Evolutionary conservation across 352 stramenopile species (phyloP).

Genomic region (Achlya hypogyna): DNA sequence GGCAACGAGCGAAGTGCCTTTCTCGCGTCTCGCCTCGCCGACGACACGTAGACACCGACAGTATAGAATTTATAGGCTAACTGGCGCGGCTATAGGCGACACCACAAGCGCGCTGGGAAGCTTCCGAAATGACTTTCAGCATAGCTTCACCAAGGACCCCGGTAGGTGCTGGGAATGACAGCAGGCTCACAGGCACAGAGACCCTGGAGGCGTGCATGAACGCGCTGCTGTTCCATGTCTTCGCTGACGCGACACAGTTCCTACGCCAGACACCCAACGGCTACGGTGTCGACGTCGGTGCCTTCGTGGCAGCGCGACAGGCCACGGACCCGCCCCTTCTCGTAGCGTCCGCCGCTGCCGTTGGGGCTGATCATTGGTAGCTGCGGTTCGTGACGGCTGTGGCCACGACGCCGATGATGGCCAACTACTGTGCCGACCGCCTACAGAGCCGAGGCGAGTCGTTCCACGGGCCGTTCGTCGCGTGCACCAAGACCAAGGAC

Average conservation of each 20-base stretch:
- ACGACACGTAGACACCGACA: too few species aligned
- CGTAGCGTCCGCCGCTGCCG: background rate
- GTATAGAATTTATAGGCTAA: too few species aligned
- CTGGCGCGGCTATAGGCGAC: background rate
- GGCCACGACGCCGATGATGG: background rate
- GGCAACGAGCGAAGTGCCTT: background rate
- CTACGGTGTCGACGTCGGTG: background rate
- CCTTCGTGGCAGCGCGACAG: background rate
- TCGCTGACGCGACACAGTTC: background rate
- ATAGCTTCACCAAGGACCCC: background rate
- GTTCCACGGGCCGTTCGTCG: background rate
- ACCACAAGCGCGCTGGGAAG: background rate
- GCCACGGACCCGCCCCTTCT: background rate
- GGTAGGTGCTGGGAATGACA: too few species aligned
- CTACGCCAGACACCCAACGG: background rate
- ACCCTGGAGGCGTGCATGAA: conserved; percentile 6
- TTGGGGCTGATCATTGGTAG: background rate
- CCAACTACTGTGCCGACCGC: background rate
- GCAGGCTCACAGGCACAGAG: too few species aligned
- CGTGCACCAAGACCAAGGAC: background rate
- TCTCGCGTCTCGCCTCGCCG: background rate
- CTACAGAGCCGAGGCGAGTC: background rate
- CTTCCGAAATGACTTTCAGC: conserved; percentile 6
- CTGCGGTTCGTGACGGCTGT: background rate
- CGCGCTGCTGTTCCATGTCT: background rate